phyloP scores from a whole-genome alignment of 768 basidiomycete species.

The Amanita thiersii region DNA sequence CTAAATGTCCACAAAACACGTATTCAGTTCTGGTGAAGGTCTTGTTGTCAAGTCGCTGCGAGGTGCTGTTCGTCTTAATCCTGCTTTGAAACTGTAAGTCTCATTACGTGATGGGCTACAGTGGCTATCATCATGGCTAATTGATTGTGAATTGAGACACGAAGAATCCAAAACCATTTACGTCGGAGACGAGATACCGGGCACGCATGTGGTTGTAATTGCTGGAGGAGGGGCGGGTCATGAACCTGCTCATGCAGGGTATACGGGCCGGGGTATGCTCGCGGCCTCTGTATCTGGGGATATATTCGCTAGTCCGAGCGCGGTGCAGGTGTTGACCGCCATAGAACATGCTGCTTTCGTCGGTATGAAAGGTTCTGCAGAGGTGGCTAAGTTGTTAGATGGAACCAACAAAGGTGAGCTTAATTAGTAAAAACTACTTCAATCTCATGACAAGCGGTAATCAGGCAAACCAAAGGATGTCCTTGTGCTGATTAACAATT shows the following conservation, averaged over 20 bases:
- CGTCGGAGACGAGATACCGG: constrained; percentile 13
- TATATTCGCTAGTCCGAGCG: constrained; percentile 54
- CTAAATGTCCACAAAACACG: constrained; percentile 32
- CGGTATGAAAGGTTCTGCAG: background rate
- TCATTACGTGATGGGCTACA: constrained; percentile 4
- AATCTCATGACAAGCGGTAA: too few species aligned
- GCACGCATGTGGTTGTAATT: constrained; percentile 29
- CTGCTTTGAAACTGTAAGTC: constrained; percentile 28
- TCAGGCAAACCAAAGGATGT: constrained; percentile 21
- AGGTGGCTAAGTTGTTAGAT: background rate
- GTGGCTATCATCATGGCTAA: too few species aligned
- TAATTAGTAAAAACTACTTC: too few species aligned
- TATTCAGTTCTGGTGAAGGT: constrained; percentile 31
- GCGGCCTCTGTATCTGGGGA: constrained; percentile 51
- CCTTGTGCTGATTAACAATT: constrained; percentile 36
- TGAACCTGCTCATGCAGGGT: constrained; percentile 51
- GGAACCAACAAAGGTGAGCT: too few species aligned
- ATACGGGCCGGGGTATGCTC: constrained; percentile 51
- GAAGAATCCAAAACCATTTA: constrained; percentile 27
- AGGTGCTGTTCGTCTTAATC: constrained; percentile 34
- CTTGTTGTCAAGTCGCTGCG: constrained; percentile 34
- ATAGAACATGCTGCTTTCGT: constrained; percentile 37
- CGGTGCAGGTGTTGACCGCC: constrained; percentile 45
- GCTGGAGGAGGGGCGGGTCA: constrained; percentile 50
- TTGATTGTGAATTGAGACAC: constrained; percentile 27